phyloP scores from a whole-genome alignment of 2,329 filamentous ascomycete species.

The Monilinia laxa region DNA sequence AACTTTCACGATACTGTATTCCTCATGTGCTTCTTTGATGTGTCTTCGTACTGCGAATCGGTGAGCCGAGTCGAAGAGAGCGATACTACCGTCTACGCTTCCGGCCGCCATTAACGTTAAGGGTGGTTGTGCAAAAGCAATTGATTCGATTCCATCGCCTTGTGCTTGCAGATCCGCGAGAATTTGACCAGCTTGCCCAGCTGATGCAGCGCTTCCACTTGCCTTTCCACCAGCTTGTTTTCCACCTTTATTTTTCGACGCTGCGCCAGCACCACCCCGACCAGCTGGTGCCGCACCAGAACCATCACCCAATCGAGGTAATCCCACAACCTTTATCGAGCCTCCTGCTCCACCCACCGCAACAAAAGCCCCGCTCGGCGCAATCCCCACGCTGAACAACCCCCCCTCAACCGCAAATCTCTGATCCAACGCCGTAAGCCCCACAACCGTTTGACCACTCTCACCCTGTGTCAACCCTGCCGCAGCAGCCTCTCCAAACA shows the following conservation, averaged over 20 bases:
- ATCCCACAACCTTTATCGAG: slow-evolving; percentile 77
- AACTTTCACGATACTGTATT: slow-evolving; percentile 88
- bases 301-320: slow-evolving; percentile 59
- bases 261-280: slow-evolving; percentile 30
- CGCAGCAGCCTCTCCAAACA: slow-evolving; percentile 41
- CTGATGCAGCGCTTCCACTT: slow-evolving; percentile 44
- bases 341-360: slow-evolving; percentile 88
- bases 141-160: slow-evolving; percentile 74
- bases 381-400: slow-evolving; percentile 81
- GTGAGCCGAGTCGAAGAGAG: slow-evolving; percentile 81
- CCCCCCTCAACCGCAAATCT: slow-evolving; percentile 91
- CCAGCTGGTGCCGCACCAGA: slow-evolving; percentile 34
- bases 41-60: slow-evolving; percentile 83
- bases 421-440: slow-evolving; percentile 77
- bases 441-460: slow-evolving; percentile 66
- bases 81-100: slow-evolving; percentile 75
- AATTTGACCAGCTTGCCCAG: slow-evolving; percentile 65
- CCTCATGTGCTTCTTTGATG: slow-evolving; percentile 79
- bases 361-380: slow-evolving; percentile 74
- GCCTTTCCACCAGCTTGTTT: slow-evolving; percentile 43
- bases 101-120: slow-evolving; percentile 60
- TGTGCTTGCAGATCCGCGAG: slow-evolving; percentile 82
- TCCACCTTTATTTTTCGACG: slow-evolving; percentile 34
- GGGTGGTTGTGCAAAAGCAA: slow-evolving; percentile 59
- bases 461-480: slow-evolving; percentile 57